Evolutionary conservation across 2,329 filamentous ascomycete genomes (phyloP), one percentile per base, ranked within the genome.

Genomic region (Colletotrichum nymphaeae): DNA sequence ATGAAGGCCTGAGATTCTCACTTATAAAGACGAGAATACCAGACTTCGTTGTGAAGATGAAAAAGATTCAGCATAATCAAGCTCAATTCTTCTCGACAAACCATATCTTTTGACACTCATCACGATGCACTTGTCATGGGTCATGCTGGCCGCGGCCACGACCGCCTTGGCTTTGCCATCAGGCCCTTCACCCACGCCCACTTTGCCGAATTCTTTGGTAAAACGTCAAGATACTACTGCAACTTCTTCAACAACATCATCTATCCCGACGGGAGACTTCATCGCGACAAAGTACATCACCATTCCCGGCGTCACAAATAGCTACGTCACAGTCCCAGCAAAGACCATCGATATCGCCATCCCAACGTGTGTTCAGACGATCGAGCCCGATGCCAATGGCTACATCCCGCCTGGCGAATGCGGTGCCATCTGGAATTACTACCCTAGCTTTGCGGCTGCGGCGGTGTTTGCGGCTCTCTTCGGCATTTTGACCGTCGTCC

Each of bases 341-440:
- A 78, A 80, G 35, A 84, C 82, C 1, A 78, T 83, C 30, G 59
- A 78, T 26, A 74, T 83, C 1, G 77, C 75, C 9, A 56, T 80
- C 1, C 83, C 82, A 14, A 84, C 83, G 4, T 85, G 83, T 72
- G 73, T 80, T 1, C 82, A 82, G 67, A 83, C 79, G 1, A 77
- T 80, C 3, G 72, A 76, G 9, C 80, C 81, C 1, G 81, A 83
- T 58, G 72, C 76, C 37, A 82, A 83, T 28, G 81, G 81, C 6
- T 77, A 81, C 42, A 60, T 83, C 0, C 80, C 81, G 0, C 80
- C 81, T 0, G 80, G 80, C 1, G 79, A 75, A 0, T 81, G 79
- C 11, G 77, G 76, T 6, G 81, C 80, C 4, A 70, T 82, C 0
- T 82, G 79, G 80, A 69, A 78, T 8, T 82, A 83, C 66, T 81